Evolutionary conservation across 495 filamentous ascomycete genomes (phyloP), one percentile per base, ranked within the genome.

Genomic region (Peziza echinospora): DNA sequence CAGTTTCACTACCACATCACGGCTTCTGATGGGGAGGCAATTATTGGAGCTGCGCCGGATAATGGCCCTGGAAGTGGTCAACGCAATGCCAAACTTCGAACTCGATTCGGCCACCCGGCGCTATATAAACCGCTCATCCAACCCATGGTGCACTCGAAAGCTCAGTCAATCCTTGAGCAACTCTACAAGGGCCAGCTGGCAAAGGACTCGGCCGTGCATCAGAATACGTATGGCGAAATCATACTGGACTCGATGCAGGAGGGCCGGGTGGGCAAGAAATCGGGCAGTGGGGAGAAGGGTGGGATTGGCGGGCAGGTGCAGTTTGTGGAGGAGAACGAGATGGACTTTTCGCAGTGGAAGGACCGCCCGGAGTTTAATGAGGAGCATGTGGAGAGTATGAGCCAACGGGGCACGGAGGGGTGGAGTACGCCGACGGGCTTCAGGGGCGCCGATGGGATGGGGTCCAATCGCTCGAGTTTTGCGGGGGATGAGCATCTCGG

Each of bases 101-200:
- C 76, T 34, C 75, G 83, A 34, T 97, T 93, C 61, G 85, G 85
- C 4, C 82, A 96, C 58, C 89, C 89, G 13, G 86, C 80, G 10
- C 73, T 97, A 17, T 92, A 82, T 64, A 80, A 79, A 53, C 77
- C 79, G 6, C 71, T 97, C 43, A 82, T 87, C 52, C 91, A 83
- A 0, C 89, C 89, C 0, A 97, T 97, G 89, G 87, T 97, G 9
- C 80, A 89, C 51, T 82, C 82, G 34, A 87, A 79, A 59, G 83
- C 84, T 16, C 77, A 84, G 49, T 81, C 84, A 44, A 69, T 83
- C 26, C 71, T 97, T 26, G 76, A 76, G 26, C 71, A 77, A 39
- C 68, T 96, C 51, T 93, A 93, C 53, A 72, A 73, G 10, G 89
- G 85, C 11, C 76, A 84, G 6, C 65, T 91, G n/a, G 68, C 70